Percentiles rank a stretch among this genome's conserved stretches.
Conservation (phyloP, 208 protist species). For the Phytomonas sp. region DNA sequence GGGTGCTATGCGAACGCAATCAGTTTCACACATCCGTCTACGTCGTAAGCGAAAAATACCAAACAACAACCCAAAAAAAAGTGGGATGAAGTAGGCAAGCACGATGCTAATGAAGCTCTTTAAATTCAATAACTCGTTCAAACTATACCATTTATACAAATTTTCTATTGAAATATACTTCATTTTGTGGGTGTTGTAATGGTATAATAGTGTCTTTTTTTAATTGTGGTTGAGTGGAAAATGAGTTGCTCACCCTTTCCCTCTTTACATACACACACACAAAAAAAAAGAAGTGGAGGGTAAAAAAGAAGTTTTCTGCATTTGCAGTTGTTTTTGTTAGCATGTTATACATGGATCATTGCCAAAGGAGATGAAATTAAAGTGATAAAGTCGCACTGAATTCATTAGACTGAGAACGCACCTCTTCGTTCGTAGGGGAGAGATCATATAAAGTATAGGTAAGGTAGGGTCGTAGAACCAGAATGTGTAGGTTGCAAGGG, state of each 20-base stretch:
- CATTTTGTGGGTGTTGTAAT: neutral
- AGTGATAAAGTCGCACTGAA: neutral
- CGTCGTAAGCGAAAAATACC: slow-evolving; percentile 33
- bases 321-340: neutral
- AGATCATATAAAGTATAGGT: neutral
- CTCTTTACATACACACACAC: neutral
- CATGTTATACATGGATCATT: neutral
- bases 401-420: neutral
- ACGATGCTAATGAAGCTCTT: neutral
- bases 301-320: neutral
- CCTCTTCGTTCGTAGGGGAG: neutral
- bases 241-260: neutral
- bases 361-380: neutral
- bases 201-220: neutral
- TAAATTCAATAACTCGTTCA: neutral
- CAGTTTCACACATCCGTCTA: slow-evolving; percentile 16
- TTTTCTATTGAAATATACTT: neutral
- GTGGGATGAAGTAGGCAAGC: neutral
- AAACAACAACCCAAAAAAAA: slow-evolving; percentile 24
- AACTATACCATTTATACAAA: neutral
- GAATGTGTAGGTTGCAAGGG: neutral
- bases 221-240: neutral
- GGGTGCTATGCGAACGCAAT: slow-evolving; percentile 22
- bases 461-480: neutral
- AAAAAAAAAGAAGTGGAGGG: neutral